Conservation (phyloP, 2,329 filamentous ascomycete genomes). For the Blastomyces parvus region DNA sequence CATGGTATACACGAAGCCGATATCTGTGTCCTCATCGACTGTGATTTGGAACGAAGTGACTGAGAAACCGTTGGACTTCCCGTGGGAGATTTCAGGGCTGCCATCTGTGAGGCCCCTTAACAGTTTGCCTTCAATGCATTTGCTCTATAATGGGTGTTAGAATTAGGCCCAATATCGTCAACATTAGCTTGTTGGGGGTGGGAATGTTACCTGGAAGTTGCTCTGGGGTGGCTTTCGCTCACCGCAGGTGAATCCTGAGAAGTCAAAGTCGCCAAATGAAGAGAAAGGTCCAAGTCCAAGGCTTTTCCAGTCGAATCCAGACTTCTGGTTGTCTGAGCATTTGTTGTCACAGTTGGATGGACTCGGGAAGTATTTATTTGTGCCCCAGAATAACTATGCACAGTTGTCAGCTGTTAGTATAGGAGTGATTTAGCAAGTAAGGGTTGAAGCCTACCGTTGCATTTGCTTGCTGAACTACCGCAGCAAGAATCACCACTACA, state of each 20-base stretch:
- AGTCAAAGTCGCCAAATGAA: conserved; percentile 62
- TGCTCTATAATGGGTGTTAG: conserved; percentile 43
- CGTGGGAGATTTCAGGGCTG: conserved; percentile 52
- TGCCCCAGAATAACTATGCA: conserved; percentile 38
- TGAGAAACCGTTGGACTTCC: conserved; percentile 56
- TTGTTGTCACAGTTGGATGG: conserved; percentile 67
- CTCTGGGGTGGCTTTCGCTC: conserved; percentile 32
- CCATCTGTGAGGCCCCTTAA: conserved; percentile 31
- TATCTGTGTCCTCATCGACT: conserved; percentile 62
- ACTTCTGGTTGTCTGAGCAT: conserved; percentile 60
- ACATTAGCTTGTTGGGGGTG: conserved; percentile 7
- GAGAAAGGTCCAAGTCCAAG: conserved; percentile 53
- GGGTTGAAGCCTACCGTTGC: conserved; percentile 18
- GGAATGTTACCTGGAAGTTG: conserved; percentile 15
- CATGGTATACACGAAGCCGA: conserved; percentile 85
- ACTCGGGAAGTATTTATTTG: conserved; percentile 50
- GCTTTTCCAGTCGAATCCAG: conserved; percentile 63
- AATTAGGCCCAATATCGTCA: conserved; percentile 34
- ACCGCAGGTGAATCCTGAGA: conserved; percentile 62
- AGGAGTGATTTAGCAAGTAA: background rate
- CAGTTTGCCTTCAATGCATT: conserved; percentile 52
- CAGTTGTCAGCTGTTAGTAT: conserved; percentile 5
- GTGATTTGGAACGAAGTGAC: conserved; percentile 64
- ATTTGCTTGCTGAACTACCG: conserved; percentile 21
- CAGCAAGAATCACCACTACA: conserved; percentile 15